phyloP scores from a whole-genome alignment of 352 stramenopile genomes.

The Pythium scleroteichum region DNA sequence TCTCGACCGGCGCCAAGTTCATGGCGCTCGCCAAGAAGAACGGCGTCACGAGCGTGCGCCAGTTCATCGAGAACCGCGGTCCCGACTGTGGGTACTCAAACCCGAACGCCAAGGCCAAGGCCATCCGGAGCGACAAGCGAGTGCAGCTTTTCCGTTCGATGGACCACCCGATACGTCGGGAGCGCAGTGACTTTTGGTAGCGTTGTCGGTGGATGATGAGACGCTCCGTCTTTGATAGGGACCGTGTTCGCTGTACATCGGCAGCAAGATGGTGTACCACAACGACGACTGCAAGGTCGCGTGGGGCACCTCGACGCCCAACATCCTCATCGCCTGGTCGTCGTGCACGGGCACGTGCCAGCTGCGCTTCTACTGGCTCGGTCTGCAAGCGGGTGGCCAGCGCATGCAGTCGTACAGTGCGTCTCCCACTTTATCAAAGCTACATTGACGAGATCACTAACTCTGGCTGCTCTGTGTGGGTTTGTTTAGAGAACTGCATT shows the following conservation, averaged over 20 bases:
- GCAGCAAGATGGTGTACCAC: conserved; percentile 20
- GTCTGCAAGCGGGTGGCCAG: conserved; percentile 22
- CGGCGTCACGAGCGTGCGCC: conserved; percentile 8
- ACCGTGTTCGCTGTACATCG: conserved; percentile 21
- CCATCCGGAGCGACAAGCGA: conserved; percentile 20
- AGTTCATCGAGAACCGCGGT: conserved; percentile 23
- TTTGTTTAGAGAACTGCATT: no score
- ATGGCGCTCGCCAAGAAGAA: conserved; percentile 15
- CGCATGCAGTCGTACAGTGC: conserved; percentile 23
- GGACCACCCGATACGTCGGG: conserved; percentile 13
- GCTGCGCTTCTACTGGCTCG: conserved; percentile 33
- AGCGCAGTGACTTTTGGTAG: no score
- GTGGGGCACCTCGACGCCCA: neutral
- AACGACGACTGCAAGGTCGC: conserved; percentile 26
- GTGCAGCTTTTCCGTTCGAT: conserved; percentile 17
- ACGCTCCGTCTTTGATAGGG: neutral
- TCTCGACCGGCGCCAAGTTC: conserved; percentile 11
- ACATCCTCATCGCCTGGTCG: conserved; percentile 20
- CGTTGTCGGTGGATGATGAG: neutral
- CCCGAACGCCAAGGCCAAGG: conserved; percentile 21
- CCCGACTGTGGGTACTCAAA: conserved; percentile 17
- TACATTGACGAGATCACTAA: neutral
- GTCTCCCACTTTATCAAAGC: neutral
- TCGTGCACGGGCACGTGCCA: conserved; percentile 21
- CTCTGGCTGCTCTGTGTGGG: no score